Base-by-base conservation (phyloP, 2,329 filamentous ascomycete genomes). In the Rhexocercosporidium sp. region DNA sequence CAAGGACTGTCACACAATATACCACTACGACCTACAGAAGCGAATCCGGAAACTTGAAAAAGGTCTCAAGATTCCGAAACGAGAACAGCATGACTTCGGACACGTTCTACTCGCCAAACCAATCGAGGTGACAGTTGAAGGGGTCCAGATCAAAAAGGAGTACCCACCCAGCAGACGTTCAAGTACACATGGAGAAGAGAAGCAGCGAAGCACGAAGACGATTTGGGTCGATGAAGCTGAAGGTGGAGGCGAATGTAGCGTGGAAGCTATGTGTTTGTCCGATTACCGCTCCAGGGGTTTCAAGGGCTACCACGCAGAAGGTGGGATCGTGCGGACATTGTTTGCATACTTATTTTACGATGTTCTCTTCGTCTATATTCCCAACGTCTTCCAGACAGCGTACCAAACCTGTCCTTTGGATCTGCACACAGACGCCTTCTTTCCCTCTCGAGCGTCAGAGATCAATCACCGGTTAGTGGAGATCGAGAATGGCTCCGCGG, bases 321-420 rank as follows among this genome's bases (percentile, higher is more conserved):
- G 94, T 39, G 92, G 94, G 1, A 94, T 98, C 73, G 82, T 98
- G 7, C 89, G 94, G n/a, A 99, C 96, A 0, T 83, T 99, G 29
- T 94, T 94, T 79, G 91, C 90, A 16, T 95, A 96, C 76, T 87
- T 99, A 20, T 97, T 98, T 82, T 96, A 90, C 82, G 95, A 99
- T 78, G 87, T 98, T 27, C 82, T 99, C 7, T 98, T 98, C 80
- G 84, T 93, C 29, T 97, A 97, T 78, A 87, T 98, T 5, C 95
- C 96, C 29, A 97, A 98, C 74, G 95, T 99, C 64, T 99, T 99
- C 79, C 95, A 98, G 78, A 99, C 96, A 6, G 88, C 91, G 0
- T 99, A 93, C 77, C 96, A 99, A 79, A 97, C 93, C 0, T 97
- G 93, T 75, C 96, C 96, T 0, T 82, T 99, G 3, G 96, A 99